A percentile compares a stretch with the other conserved stretches of the same genome.
phyloP scores from a whole-genome alignment of 345 rosid genomes.

The Bretschneidera sinensis region DNA sequence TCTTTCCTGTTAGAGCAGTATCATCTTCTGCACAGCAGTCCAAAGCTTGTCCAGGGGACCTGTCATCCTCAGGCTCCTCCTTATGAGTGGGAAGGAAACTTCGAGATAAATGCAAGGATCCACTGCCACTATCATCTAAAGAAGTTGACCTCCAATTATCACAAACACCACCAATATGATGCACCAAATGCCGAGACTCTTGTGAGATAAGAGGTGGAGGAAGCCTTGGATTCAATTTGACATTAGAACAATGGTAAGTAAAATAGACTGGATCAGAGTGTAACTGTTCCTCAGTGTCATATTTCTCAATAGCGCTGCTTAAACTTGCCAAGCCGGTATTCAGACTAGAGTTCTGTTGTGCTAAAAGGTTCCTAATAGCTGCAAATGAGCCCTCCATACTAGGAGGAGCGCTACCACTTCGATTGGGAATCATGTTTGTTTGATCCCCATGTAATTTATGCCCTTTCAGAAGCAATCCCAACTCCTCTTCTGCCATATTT shows the following conservation, averaged over 20 bases:
- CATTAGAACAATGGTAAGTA: conserved; percentile 68
- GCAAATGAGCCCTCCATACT: conserved; percentile 96
- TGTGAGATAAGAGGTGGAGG: conserved; percentile 86
- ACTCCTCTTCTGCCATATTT: conserved; percentile 64
- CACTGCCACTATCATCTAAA: conserved; percentile 47
- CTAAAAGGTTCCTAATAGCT: conserved; percentile 66
- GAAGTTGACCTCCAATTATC: conserved; percentile 43
- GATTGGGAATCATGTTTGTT: conserved; percentile 47
- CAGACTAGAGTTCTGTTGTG: conserved; percentile 46
- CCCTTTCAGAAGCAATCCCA: conserved; percentile 65
- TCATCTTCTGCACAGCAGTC: conserved; percentile 21
- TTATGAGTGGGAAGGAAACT: conserved; percentile 62
- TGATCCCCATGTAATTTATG: conserved; percentile 47
- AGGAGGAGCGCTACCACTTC: conserved; percentile 97
- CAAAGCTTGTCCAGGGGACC: conserved; percentile 31
- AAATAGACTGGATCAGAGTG: conserved; percentile 80
- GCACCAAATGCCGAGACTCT: conserved; percentile 58
- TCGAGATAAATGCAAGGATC: conserved; percentile 39
- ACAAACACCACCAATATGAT: conserved; percentile 65
- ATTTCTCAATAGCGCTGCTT: conserved; percentile 43
- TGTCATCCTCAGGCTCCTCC: conserved; percentile 87
- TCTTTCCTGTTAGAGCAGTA: conserved; percentile 25
- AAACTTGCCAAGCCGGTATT: conserved; percentile 50
- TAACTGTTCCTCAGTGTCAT: conserved; percentile 77
- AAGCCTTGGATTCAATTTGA: conserved; percentile 89